These are phyloP conservation scores for Physcomitrellopsis africana DNA, from an alignment of 225 moss, liverwort and hornwort genomes.

Conservation along the genomic window DNA sequence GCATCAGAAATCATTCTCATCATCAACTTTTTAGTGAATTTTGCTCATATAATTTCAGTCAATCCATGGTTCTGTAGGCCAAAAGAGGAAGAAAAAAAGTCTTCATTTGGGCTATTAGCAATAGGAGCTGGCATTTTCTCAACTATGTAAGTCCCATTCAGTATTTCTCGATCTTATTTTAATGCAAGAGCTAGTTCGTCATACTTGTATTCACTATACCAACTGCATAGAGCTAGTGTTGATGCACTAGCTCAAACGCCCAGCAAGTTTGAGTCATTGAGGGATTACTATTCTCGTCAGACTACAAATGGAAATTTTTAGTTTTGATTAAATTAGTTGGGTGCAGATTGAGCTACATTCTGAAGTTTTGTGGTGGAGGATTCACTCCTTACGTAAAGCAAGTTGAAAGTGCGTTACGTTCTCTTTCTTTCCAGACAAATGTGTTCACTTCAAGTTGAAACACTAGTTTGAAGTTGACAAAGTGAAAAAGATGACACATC, in stretches of 20 bases:
- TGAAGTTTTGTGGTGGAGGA: constrained; percentile 51
- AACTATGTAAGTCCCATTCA: constrained; percentile 38
- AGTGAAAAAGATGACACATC: background rate
- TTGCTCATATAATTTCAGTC: constrained; percentile 10
- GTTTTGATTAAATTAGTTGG: constrained; percentile 6
- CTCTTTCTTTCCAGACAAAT: background rate
- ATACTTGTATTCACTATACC: background rate
- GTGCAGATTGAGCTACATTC: constrained; percentile 47
- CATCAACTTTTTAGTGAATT: background rate
- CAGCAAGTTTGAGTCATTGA: background rate
- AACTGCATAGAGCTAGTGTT: constrained; percentile 10
- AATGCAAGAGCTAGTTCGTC: background rate
- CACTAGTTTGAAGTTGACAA: background rate
- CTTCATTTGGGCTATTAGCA: constrained; percentile 34
- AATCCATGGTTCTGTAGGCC: constrained; percentile 34
- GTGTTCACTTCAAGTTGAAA: background rate
- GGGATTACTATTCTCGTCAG: background rate
- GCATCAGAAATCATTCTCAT: constrained; percentile 3
- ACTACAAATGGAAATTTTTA: constrained; percentile 7
- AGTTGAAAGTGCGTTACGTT: constrained; percentile 47
- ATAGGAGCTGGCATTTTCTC: constrained; percentile 51
- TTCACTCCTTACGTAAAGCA: constrained; percentile 36
- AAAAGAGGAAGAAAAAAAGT: constrained; percentile 25
- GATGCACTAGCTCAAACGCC: background rate
- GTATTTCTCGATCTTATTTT: background rate